phyloP scores from a whole-genome alignment of 306 rosid genomes.

The Datisca glomerata region DNA sequence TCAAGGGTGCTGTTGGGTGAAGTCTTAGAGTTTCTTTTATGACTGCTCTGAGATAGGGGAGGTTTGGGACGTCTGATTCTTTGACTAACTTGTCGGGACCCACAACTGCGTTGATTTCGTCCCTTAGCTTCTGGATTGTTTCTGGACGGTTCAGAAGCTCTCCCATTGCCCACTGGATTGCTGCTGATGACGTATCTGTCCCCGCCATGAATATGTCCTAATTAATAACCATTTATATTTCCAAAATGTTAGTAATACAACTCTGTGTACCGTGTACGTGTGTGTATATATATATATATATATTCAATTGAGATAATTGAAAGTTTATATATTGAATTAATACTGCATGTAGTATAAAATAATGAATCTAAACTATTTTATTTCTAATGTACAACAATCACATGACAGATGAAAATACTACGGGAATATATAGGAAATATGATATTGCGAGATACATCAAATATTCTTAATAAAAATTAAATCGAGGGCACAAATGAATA shows the following conservation, averaged over 20 bases:
- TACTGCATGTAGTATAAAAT: no score
- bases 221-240: not conserved
- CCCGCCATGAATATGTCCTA: constrained; percentile 52
- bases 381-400: no score
- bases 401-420: no score
- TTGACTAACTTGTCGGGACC: constrained; percentile 19
- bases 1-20: constrained; percentile 36
- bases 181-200: constrained; percentile 30
- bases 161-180: constrained; percentile 37
- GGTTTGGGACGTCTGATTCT: constrained; percentile 34
- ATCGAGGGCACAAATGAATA: no score
- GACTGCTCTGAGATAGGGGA: constrained; percentile 37
- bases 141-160: constrained; percentile 30
- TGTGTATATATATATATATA: no score
- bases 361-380: no score
- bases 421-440: no score
- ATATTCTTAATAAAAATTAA: no score
- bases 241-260: not conserved
- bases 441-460: no score
- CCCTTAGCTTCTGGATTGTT: constrained; percentile 19
- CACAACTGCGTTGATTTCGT: constrained; percentile 32
- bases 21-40: constrained; percentile 34
- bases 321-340: no score
- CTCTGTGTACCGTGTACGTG: no score
- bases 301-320: no score